Conservation (phyloP, 2,329 filamentous ascomycete genomes). For the Aspergillus sp. region DNA sequence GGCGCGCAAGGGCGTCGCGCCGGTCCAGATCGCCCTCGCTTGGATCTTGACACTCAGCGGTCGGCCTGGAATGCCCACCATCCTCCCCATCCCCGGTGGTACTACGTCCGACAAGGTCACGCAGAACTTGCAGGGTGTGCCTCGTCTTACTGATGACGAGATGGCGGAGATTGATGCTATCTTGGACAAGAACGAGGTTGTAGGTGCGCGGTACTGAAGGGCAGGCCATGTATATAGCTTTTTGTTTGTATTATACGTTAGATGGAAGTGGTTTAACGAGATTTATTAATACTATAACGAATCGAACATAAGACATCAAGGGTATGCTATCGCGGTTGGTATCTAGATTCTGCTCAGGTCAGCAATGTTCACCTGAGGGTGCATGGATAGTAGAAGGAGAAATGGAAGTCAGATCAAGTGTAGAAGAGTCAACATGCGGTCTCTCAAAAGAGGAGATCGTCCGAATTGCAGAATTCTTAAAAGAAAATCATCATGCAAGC, state of each 20-base stretch:
- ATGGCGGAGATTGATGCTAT: constrained; percentile 53
- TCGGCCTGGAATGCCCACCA: constrained; percentile 42
- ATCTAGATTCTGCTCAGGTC: constrained; percentile 7
- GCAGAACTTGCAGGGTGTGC: constrained; percentile 31
- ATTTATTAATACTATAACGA: neutral
- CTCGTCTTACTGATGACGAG: constrained; percentile 32
- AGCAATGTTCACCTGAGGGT: constrained; percentile 11
- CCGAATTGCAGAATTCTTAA: constrained; percentile 47
- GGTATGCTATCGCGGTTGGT: neutral
- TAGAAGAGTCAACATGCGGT: constrained; percentile 46
- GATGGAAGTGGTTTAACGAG: neutral
- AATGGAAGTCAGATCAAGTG: constrained; percentile 43
- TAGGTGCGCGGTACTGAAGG: constrained; percentile 26
- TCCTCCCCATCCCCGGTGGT: constrained; percentile 37
- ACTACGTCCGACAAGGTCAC: constrained; percentile 36
- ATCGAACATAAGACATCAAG: no score
- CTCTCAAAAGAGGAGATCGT: constrained; percentile 42
- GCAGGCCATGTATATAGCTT: neutral
- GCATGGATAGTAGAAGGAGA: constrained; percentile 6
- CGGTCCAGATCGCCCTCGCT: constrained; percentile 48
- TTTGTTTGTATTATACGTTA: neutral
- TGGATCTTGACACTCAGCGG: constrained; percentile 47
- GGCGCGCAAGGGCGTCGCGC: constrained; percentile 41
- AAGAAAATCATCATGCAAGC: constrained; percentile 35
- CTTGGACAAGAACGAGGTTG: constrained; percentile 44